Evolutionary conservation across 345 rosid genomes (phyloP), one percentile per base, ranked within the genome.

Genomic region (Camelina laxa): DNA sequence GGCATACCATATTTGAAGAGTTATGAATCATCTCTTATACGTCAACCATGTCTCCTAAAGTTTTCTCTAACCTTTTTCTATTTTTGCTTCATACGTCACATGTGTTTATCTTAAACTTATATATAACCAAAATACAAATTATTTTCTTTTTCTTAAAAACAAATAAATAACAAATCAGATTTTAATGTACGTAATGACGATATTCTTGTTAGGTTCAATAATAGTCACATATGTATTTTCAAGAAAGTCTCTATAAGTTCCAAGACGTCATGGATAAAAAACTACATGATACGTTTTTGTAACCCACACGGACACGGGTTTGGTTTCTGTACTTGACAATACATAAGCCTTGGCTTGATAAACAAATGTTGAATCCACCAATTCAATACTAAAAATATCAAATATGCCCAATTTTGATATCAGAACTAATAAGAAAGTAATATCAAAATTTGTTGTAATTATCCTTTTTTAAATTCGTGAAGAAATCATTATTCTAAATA

Each of bases 11-110:
- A 60, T 75, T 60, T 67, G 68, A 57, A 66, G 53, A 36, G 60
- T 49, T 65, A 17, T 35, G 55, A 67, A 49, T 59, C 73, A 67
- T 75, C 67, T 75, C 79, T 75, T 75, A 38, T 60, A 75, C 68
- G 79, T 75, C 79, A 68, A 59, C 54, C 60, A 59, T 67, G 67
- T 67, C 61, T 75, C 45, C 73, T 59, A 5, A 49, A 67, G 45
- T 59, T 74, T 74, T 33, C 4, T 49, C 60, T 13, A 4, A 48
- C 53, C 56, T n/a, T 53, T 55, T 55, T 7, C 17, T 17, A 5
- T 41, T 70, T 45, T 33, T 44, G 24, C 44, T 58, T 59, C 59
- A 21, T 60, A 20, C 13, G 36, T 59, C 58, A 59, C 6, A 57
- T 57, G 20, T 45, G 33, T 5, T 9, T 44, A 14, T 56, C 42